Percentiles rank a stretch among this genome's conserved stretches.
Conservation (phyloP, 106 monocot species). For the Dioscorea zingiberensis region DNA sequence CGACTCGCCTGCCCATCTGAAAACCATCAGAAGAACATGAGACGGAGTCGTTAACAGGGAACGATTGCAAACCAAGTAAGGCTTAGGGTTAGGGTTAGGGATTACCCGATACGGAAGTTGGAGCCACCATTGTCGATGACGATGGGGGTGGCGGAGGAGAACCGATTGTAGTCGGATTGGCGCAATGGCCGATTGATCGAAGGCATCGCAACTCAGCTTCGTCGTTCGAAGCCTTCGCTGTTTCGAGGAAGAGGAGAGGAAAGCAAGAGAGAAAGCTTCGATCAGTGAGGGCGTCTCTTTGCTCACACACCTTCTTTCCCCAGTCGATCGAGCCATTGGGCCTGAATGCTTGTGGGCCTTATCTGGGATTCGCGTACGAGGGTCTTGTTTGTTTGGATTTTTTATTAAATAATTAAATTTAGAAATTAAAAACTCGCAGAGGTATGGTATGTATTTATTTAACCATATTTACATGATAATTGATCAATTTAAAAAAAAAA, state of each 20-base stretch:
- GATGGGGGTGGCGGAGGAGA: conserved; percentile 65
- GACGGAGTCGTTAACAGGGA: background rate
- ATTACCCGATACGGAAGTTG: conserved; percentile 83
- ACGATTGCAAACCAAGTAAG: background rate
- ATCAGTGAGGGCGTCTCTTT: no score
- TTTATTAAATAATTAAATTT: no score
- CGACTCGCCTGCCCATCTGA: conserved; percentile 92
- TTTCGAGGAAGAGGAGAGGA: background rate
- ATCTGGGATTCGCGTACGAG: no score
- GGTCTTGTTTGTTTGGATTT: no score
- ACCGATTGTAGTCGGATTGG: conserved; percentile 58
- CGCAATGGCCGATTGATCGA: conserved; percentile 25
- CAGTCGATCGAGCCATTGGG: no score
- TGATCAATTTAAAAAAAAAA: no score
- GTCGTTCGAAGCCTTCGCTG: background rate
- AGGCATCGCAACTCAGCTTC: conserved; percentile 15
- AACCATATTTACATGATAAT: no score
- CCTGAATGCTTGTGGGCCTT: no score
- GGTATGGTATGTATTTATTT: no score
- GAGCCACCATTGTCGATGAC: conserved; percentile 93
- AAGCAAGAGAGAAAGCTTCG: no score
- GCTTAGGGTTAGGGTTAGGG: conserved; percentile 31
- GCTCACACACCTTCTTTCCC: no score
- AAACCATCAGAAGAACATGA: background rate
- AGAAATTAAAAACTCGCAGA: no score